Evolutionary conservation across 352 stramenopile species (phyloP), one percentile per base, ranked within the genome.

Genomic region (Saprolegnia parasitica): DNA sequence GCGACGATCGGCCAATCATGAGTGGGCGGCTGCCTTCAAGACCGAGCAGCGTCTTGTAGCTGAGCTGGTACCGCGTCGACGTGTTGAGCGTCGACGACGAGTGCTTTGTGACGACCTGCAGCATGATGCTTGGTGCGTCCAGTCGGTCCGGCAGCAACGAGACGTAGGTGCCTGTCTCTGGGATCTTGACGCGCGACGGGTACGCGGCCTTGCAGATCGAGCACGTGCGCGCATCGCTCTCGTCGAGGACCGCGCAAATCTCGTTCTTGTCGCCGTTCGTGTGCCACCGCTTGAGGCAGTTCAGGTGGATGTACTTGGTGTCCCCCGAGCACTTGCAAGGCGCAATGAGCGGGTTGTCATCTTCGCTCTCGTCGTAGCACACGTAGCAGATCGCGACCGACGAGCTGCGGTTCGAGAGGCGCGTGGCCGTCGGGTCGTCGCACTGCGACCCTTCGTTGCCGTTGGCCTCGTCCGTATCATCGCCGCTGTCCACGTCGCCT

Each of bases 221-320:
- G 74, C 86, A 95, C 26, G 83, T 92, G 66, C 84, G 84, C 40
- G 84, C 84, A 72, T 93, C 91, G 71, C 78, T 89, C 68, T 93
- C 84, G 66, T 95, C 84, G 37, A 93, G 67, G 20, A 95, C 86
- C 3, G 86, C 89, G 65, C 86, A 95, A 73, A 95, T 92, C 72
- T 95, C 84, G 56, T 95, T 93, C 77, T 93, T 93, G 71, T 95
- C 86, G 18, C 84, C 84, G 68, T 95, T 95, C 18, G 84, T 95
- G 78, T 98, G 96, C 91, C 92, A 98, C 56, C 96, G 95, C 65
- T 97, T 95, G 32, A 98, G 81, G 71, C 94, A 98, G 72, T 98
- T 96, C 10, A 98, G 80, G 64, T 98, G 94, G 21, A 98, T 96
- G 82, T 97, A 98, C 74, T 96, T 96, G 45, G 94, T 98, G 75